Evolutionary conservation across 2,329 filamentous ascomycete species (phyloP).

Genomic region (Ascocoryne sarcoides): DNA sequence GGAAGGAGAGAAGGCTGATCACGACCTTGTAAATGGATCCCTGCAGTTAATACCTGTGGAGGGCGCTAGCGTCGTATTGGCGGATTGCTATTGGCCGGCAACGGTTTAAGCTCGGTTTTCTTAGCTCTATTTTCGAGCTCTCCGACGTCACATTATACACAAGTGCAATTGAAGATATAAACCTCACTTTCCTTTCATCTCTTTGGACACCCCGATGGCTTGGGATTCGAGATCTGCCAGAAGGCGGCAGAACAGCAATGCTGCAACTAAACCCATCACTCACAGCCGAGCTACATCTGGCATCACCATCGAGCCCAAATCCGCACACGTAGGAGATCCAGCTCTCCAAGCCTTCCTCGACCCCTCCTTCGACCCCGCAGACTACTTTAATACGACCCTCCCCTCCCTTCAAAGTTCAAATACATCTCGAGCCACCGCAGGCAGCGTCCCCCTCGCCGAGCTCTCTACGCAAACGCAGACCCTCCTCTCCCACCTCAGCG

Average conservation of each 20-base stretch:
- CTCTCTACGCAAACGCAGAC: constrained; percentile 74
- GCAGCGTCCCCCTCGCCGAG: constrained; percentile 54
- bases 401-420: constrained; percentile 49
- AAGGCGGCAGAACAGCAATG: constrained; percentile 22
- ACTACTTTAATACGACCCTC: constrained; percentile 74
- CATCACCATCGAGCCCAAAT: constrained; percentile 28
- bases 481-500: constrained; percentile 78
- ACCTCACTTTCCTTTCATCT: no score
- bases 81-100: no score
- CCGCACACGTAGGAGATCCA: constrained; percentile 60
- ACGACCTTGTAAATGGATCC: no score
- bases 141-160: no score
- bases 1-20: no score
- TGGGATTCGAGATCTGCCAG: constrained; percentile 25
- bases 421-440: constrained; percentile 23
- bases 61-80: no score
- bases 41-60: no score
- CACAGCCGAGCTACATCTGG: constrained; percentile 7
- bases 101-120: no score
- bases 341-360: constrained; percentile 67
- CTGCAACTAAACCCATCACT: constrained; percentile 8
- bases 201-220: constrained; percentile 18
- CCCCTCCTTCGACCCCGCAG: constrained; percentile 70
- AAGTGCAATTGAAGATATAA: no score
- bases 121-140: no score